phyloP scores from a whole-genome alignment of 495 filamentous ascomycete species.

The Trypethelium eluteriae region DNA sequence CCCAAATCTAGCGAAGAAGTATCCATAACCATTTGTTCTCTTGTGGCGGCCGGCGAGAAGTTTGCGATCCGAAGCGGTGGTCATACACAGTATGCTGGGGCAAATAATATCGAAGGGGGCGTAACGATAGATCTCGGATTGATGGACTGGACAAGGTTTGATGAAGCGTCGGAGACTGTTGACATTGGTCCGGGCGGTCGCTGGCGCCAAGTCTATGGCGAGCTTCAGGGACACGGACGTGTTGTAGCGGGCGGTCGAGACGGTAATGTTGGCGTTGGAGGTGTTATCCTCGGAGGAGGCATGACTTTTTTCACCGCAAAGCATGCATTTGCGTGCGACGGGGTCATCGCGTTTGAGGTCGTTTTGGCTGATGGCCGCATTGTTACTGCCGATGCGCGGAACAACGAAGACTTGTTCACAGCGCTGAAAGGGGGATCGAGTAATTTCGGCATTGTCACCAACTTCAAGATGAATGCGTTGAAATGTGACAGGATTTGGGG shows the following conservation, averaged over 20 bases:
- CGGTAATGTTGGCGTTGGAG: conserved; percentile 22
- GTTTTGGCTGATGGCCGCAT: conserved; percentile 23
- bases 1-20: conserved; percentile 6
- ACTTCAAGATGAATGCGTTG: conserved; percentile 24
- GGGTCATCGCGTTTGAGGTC: conserved; percentile 30
- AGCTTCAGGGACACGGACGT: conserved; percentile 10
- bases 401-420: conserved; percentile 31
- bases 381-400: conserved; percentile 19
- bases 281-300: conserved; percentile 21
- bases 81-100: conserved; percentile 44
- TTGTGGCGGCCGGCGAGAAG: neutral
- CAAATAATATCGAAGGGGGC: conserved; percentile 45
- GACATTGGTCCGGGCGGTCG: conserved; percentile 27
- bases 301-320: conserved; percentile 4
- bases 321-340: conserved; percentile 20
- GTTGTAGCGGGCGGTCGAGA: conserved; percentile 20
- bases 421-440: conserved; percentile 36
- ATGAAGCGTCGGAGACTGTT: conserved; percentile 37
- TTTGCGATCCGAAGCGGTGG: conserved; percentile 39
- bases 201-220: conserved; percentile 21
- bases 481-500: conserved; percentile 19
- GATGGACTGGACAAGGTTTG: neutral
- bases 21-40: neutral
- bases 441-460: conserved; percentile 38
- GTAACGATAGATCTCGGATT: conserved; percentile 43